Evolutionary conservation across 371 early-diverging fungal genomes (phyloP), one percentile per base, ranked within the genome.

Genomic region (Haplosporangium sp.): DNA sequence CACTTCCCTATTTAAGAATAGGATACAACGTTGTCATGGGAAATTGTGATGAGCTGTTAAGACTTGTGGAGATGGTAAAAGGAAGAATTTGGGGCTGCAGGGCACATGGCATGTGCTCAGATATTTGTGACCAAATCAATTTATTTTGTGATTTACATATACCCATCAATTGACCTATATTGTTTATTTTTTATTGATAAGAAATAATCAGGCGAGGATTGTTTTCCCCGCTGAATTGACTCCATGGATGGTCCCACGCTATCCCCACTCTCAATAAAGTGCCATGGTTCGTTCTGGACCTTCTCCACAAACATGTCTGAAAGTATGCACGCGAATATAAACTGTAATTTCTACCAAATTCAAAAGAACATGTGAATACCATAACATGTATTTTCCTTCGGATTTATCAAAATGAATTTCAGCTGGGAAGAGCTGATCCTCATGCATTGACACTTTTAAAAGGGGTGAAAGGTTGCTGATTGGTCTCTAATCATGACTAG

Each of bases 221-320:
- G 19, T 10, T 52, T 17, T 52, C 17, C 15, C 8, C 34, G 55
- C 34, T 34, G 34, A 55, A 34, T 35, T 55, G 11, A 10, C 55
- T 15, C 34, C 11, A 10, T 34, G 8, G 34, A 15, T 15, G 6
- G n/a, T 50, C 50, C 50, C 50, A 50, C 50, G 50, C 50, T 34
- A 20, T 34, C 34, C 55, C 55, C 55, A 34, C 55, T 55, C 55
- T 55, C 15, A 55, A 35, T 55, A 55, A 55, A 55, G 55, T 55
- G 55, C 55, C 55, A 55, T 55, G 27, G 27, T 1, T 55, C 55
- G 35, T 35, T 55, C 55, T 34, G 20, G 55, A 34, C 55, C 34
- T 45, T 55, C 55, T 55, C 55, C 55, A 55, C 55, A 55, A 34
- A 34, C 34, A 55, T 55, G 35, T 53, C 20, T 53, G 34, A 34